Conservation (phyloP, 306 rosid species). For the Arachis hypogaea region DNA sequence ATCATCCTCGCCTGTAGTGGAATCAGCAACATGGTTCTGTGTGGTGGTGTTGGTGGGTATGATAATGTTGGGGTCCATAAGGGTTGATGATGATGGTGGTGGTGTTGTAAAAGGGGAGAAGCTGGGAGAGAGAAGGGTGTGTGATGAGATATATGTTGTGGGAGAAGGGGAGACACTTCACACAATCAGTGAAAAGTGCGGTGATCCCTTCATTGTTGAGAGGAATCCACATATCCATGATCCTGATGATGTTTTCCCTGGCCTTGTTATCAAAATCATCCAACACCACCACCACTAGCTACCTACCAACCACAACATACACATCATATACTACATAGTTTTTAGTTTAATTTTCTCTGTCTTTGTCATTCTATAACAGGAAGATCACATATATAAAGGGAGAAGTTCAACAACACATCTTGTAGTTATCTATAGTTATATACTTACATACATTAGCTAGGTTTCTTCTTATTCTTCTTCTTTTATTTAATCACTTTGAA, state of each 20-base stretch:
- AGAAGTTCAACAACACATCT: background rate
- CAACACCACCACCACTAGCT: too few relatives aligned
- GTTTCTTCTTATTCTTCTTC: background rate
- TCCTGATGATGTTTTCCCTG: slow-evolving; percentile 88
- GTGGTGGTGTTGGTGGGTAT: slow-evolving; percentile 47
- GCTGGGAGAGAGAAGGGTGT: slow-evolving; percentile 38
- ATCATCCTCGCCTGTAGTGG: slow-evolving; percentile 23
- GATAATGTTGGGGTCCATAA: slow-evolving; percentile 60
- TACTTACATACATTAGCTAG: background rate
- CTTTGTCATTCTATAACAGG: too few relatives aligned
- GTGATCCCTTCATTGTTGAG: slow-evolving; percentile 82
- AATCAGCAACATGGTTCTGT: slow-evolving; percentile 65
- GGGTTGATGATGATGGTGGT: slow-evolving; percentile 31
- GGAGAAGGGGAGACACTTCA: slow-evolving; percentile 85
- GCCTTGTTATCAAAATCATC: slow-evolving; percentile 73
- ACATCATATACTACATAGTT: too few relatives aligned
- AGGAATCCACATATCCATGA: slow-evolving; percentile 87
- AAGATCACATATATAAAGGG: too few relatives aligned
- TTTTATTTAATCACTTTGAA: background rate
- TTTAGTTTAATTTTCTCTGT: too few relatives aligned
- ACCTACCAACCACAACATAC: too few relatives aligned
- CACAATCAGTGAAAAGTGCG: slow-evolving; percentile 81
- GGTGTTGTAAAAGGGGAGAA: slow-evolving; percentile 45
- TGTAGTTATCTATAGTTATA: background rate
- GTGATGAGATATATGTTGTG: slow-evolving; percentile 59